Percentiles rank a stretch among this genome's conserved stretches.
These are phyloP conservation scores for Plasmodium cynomolgi DNA, from an alignment of 169 alveolate genomes.

Conservation along the genomic window DNA sequence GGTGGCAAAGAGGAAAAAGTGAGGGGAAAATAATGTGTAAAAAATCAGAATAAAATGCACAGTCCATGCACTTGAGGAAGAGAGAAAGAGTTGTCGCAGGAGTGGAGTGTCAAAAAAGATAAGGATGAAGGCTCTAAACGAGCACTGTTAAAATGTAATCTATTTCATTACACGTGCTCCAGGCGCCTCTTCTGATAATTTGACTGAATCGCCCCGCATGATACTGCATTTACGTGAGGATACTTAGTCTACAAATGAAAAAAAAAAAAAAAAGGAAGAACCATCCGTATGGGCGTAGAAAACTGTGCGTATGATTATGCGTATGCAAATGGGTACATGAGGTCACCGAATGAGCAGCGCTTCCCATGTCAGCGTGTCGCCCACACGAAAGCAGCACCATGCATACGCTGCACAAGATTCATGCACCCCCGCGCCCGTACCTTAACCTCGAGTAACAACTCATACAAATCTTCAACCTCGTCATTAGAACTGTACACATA, in stretches of 20 bases:
- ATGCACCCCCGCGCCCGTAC: conserved; percentile 29
- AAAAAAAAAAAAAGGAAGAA: background rate
- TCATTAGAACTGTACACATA: conserved; percentile 89
- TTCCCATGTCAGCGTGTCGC: background rate
- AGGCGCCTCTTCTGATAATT: conserved; percentile 96
- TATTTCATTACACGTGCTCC: conserved; percentile 93
- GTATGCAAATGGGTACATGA: background rate
- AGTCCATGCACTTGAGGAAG: background rate
- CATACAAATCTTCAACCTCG: conserved; percentile 96
- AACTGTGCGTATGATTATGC: background rate
- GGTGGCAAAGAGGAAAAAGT: background rate
- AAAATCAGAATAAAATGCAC: background rate
- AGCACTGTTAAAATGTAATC: background rate
- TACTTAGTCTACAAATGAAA: conserved; percentile 32
- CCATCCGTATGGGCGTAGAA: background rate
- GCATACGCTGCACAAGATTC: background rate
- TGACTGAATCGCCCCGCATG: conserved; percentile 97
- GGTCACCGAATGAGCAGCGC: background rate
- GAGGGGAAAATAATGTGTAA: background rate
- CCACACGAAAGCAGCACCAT: background rate
- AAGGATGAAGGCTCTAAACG: background rate
- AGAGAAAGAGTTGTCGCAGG: background rate
- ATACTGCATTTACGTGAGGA: conserved; percentile 64
- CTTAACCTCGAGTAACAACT: conserved; percentile 77
- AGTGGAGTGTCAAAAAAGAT: background rate